Percentiles rank a stretch among this genome's conserved stretches.
Conservation (phyloP, 768 basidiomycete species). For the Dentipellis sp. region DNA sequence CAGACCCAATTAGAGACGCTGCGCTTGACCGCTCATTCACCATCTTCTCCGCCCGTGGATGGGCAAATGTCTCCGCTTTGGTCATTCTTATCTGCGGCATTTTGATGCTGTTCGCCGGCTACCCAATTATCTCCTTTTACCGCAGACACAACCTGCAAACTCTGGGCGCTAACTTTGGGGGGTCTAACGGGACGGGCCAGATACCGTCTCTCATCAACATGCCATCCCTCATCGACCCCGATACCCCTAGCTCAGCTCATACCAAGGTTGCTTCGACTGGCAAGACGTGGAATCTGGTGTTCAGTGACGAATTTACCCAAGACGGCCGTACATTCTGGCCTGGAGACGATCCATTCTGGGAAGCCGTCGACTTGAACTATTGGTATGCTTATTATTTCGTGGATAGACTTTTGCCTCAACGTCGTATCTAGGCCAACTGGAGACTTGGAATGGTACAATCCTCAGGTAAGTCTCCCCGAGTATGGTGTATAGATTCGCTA, state of each 20-base stretch:
- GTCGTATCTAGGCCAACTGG: constrained; percentile 41
- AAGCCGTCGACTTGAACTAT: constrained; percentile 81
- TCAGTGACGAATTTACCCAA: constrained; percentile 79
- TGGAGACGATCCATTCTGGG: constrained; percentile 82
- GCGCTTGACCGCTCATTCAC: constrained; percentile 52
- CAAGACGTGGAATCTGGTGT: constrained; percentile 70
- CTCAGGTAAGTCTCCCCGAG: constrained; percentile 34
- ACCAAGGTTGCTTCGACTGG: constrained; percentile 69
- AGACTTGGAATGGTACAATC: constrained; percentile 82
- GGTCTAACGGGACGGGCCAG: constrained; percentile 82
- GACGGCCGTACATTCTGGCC: constrained; percentile 68
- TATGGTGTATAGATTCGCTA: neutral
- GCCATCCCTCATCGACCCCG: constrained; percentile 63
- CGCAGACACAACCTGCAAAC: constrained; percentile 16
- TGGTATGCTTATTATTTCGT: constrained; percentile 32
- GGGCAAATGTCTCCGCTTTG: constrained; percentile 71
- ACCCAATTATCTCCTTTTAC: constrained; percentile 67
- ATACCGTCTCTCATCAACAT: constrained; percentile 67
- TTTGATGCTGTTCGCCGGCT: constrained; percentile 78
- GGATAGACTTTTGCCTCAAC: neutral
- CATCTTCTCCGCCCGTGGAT: constrained; percentile 75
- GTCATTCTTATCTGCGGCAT: constrained; percentile 59
- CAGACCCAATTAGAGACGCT: constrained; percentile 64
- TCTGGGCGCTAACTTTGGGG: constrained; percentile 76
- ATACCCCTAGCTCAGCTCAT: constrained; percentile 53